These are phyloP conservation scores for Coleophoma crateriformis DNA, from an alignment of 2,329 filamentous ascomycete species.

Conservation along the genomic window DNA sequence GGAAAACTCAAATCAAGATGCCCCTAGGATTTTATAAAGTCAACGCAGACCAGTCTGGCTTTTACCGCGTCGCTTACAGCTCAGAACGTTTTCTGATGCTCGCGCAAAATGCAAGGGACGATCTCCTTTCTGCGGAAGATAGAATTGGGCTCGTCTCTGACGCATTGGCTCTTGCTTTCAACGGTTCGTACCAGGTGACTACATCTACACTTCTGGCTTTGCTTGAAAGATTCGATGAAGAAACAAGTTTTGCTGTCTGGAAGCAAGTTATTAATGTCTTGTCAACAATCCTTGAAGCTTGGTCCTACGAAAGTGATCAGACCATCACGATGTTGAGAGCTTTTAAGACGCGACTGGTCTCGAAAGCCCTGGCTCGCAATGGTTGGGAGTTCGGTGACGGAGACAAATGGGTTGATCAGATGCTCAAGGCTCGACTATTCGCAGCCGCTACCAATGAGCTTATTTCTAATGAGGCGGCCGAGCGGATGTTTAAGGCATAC, in stretches of 20 bases:
- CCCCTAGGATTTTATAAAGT: conserved; percentile 65
- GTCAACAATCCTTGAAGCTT: conserved; percentile 6
- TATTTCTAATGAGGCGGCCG: conserved; percentile 4
- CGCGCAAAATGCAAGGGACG: conserved; percentile 41
- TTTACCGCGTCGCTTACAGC: conserved; percentile 63
- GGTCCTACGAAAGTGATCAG: conserved; percentile 3
- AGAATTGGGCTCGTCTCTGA: conserved; percentile 66
- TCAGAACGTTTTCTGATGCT: conserved; percentile 59
- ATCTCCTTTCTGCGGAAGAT: conserved; percentile 61
- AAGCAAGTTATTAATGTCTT: conserved; percentile 4
- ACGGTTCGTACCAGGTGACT: neutral
- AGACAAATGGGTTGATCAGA: conserved; percentile 4
- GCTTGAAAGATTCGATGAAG: conserved; percentile 2
- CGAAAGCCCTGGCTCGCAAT: neutral
- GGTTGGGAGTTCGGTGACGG: conserved; percentile 6
- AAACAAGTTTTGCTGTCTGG: conserved; percentile 8
- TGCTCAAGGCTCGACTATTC: conserved; percentile 8
- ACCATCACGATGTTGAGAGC: neutral
- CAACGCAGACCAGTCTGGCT: conserved; percentile 63
- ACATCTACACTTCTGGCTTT: conserved; percentile 3
- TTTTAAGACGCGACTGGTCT: conserved; percentile 1
- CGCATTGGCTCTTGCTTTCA: conserved; percentile 53
- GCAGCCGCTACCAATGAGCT: neutral
- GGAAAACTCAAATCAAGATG: conserved; percentile 48
- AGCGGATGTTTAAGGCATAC: conserved; percentile 7